Evolutionary conservation across 192 early-diverging fungal species (phyloP).

Genomic region (Coemansia sp.): DNA sequence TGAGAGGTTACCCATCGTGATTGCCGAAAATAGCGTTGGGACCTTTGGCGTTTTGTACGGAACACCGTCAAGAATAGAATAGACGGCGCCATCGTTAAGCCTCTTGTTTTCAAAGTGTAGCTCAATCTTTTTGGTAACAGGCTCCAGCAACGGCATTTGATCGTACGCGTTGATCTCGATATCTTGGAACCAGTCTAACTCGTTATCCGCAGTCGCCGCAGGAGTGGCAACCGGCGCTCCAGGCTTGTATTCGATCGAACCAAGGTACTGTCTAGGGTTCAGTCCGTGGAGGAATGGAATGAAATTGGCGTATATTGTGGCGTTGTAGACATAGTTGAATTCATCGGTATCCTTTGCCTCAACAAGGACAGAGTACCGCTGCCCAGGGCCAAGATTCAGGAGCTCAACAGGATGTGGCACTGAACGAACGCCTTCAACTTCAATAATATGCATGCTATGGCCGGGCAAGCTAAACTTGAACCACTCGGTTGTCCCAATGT

Average conservation of each 20-base stretch:
- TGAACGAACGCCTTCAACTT: conserved; percentile 7
- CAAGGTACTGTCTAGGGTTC: conserved; percentile 10
- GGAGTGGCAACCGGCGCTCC: neutral
- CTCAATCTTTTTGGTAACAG: neutral
- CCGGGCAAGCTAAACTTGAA: conserved; percentile 16
- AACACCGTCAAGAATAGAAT: neutral
- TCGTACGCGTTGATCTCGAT: conserved; percentile 7
- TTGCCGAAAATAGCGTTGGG: conserved; percentile 19
- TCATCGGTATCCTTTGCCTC: conserved; percentile 7
- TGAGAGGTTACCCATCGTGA: conserved; percentile 14
- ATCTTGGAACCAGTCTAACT: neutral
- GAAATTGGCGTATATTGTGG: conserved; percentile 10
- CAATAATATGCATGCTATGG: conserved; percentile 15
- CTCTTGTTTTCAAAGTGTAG: conserved; percentile 2
- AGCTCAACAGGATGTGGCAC: conserved; percentile 1
- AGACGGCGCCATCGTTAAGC: neutral
- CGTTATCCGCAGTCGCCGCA: neutral
- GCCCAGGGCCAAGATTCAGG: conserved; percentile 14
- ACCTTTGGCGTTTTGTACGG: conserved; percentile 12
- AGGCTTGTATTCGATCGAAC: conserved; percentile 11
- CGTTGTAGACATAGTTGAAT: conserved; percentile 24
- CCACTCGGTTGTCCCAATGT: conserved; percentile 16
- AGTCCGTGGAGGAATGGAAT: neutral
- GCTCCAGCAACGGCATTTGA: neutral
- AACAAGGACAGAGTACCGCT: conserved; percentile 27